phyloP scores from a whole-genome alignment of 345 rosid genomes.

The Euphorbia lathyris region DNA sequence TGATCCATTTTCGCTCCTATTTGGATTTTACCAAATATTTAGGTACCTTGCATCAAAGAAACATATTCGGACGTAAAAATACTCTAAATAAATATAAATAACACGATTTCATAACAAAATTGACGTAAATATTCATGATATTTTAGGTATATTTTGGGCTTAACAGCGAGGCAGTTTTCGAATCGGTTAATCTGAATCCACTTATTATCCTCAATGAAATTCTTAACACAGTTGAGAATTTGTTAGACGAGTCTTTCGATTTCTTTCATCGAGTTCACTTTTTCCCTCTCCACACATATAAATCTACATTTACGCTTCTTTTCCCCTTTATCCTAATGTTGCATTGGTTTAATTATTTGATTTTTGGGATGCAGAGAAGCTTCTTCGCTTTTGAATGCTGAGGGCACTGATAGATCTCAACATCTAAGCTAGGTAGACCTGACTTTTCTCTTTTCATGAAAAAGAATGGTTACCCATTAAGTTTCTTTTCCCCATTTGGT shows the following conservation, averaged over 20 bases:
- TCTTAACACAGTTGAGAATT: conserved; percentile 62
- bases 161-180: conserved; percentile 54
- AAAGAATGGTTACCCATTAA: neutral
- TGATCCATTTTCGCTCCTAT: too few relatives aligned
- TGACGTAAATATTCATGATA: too few relatives aligned
- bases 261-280: conserved; percentile 36
- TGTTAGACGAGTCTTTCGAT: conserved; percentile 58
- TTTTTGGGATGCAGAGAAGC: conserved; percentile 52
- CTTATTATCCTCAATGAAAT: conserved; percentile 69
- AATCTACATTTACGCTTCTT: neutral
- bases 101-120: too few relatives aligned
- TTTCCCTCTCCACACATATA: neutral
- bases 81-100: too few relatives aligned
- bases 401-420: conserved; percentile 44
- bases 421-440: conserved; percentile 49
- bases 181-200: conserved; percentile 64
- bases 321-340: neutral
- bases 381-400: conserved; percentile 37
- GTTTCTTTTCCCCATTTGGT: neutral
- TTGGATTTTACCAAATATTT: too few relatives aligned
- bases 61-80: too few relatives aligned
- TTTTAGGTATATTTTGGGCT: too few relatives aligned
- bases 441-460: neutral
- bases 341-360: neutral
- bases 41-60: too few relatives aligned